These are phyloP conservation scores for Prasinococcaceae sp. DNA, from an alignment of 139 green algal species.

Conservation along the genomic window DNA sequence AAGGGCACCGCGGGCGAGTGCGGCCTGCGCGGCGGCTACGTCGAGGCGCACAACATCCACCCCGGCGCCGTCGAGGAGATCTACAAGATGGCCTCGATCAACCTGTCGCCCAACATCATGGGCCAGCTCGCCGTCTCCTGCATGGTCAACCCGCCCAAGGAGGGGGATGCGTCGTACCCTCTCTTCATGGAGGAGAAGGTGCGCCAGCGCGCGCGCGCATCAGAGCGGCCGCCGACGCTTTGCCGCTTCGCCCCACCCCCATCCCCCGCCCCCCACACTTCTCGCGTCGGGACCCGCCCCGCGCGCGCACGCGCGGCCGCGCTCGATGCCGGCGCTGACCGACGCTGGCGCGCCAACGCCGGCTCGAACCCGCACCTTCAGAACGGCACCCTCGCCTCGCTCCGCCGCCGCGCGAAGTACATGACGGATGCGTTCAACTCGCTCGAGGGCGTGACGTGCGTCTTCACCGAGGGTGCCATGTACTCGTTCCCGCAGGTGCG, in stretches of 20 bases:
- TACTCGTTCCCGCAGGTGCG: constrained; percentile 34
- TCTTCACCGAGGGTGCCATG: constrained; percentile 60
- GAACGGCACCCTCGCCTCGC: constrained; percentile 40
- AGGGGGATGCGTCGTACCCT: constrained; percentile 61
- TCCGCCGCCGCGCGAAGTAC: constrained; percentile 60
- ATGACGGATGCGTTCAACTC: constrained; percentile 58
- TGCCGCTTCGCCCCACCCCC: too few species aligned
- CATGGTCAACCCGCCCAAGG: constrained; percentile 76
- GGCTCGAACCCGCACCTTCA: too few species aligned
- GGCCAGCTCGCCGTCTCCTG: constrained; percentile 51
- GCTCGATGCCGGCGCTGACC: too few species aligned
- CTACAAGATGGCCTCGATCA: constrained; percentile 80
- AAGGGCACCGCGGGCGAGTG: constrained; percentile 85
- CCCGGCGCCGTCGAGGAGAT: constrained; percentile 51
- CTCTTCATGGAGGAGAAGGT: constrained; percentile 37
- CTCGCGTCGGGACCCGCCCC: too few species aligned
- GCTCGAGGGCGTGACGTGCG: constrained; percentile 80
- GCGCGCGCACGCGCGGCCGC: too few species aligned
- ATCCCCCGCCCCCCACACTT: too few species aligned
- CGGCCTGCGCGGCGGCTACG: constrained; percentile 71
- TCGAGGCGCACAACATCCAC: constrained; percentile 76
- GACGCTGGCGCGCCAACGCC: too few species aligned
- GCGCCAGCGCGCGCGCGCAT: too few species aligned
- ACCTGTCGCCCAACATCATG: constrained; percentile 75
- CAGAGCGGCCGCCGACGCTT: too few species aligned